Base-by-base conservation (phyloP, 2,329 filamentous ascomycete species). In the Cercospora nicotianae region DNA sequence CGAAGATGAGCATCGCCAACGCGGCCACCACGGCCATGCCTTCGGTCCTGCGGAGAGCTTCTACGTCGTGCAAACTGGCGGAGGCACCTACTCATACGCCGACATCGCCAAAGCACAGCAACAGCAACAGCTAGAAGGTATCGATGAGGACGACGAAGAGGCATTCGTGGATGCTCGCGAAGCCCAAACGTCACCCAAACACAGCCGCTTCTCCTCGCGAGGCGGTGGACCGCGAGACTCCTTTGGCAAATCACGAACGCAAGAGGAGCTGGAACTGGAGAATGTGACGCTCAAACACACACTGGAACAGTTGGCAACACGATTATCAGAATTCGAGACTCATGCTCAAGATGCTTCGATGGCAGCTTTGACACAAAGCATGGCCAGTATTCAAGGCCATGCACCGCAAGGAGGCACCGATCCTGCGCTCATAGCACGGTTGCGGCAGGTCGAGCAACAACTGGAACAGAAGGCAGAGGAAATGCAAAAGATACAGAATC, bases 281-380 rank as follows among this genome's bases (percentile, higher is more conserved):
- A 99, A 98, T 78, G 87, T 91, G 70, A 91, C 91, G 9, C 85
- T 98, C 61, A 94, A 95, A 75, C 87, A 91, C 66, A 89, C 93
- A 73, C 87, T 96, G 8, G 94, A 98, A 79, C 93, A 92, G 60
- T 86, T 97, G 39, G 92, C 91, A 70, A 92, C 91, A 74, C 88
- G 94, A 0, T 86, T 99, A n/a, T 91, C 95, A 75, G 91, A 93
- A 70, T 99, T 97, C 81, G 94, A 99, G 80, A 90, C 93, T 45
- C 94, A 92, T 74, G 93, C 93, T 0, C 95, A 98, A 80, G 93
- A 90, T 70, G 94, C 91, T 5, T 77, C 75, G 0, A 79, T 79
- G 42, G 92, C 91, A 63, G 92, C 93, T 3, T 86, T 98, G 36
- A 92, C 94, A 13, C 93, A 97, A 78, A 96, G 92, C 73, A 89